Evolutionary conservation across 108 stramenopile species (phyloP).

Genomic region (Fistulifera pelliculosa): DNA sequence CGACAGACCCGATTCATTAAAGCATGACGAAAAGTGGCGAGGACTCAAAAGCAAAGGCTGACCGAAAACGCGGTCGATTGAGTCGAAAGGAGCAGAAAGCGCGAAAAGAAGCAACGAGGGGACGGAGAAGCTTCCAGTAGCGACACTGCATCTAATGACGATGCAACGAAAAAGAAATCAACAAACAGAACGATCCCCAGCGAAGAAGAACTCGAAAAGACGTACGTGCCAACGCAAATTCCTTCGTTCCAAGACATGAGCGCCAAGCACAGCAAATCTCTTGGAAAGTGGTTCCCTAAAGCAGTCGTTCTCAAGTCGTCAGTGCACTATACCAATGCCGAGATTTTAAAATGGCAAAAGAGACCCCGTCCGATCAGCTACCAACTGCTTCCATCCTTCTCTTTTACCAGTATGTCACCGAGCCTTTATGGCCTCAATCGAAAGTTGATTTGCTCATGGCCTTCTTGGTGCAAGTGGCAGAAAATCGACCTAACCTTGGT

Average conservation of each 20-base stretch:
- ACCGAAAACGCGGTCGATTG: slow-evolving; percentile 6
- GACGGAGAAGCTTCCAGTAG: neutral
- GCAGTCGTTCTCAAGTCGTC: slow-evolving; percentile 58
- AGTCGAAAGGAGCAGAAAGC: slow-evolving; percentile 26
- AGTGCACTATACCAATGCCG: slow-evolving; percentile 48
- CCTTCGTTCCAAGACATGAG: slow-evolving; percentile 4
- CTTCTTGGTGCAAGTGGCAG: slow-evolving; percentile 42
- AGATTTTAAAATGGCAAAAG: slow-evolving; percentile 1
- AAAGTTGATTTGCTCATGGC: slow-evolving; percentile 41
- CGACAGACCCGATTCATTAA: no score
- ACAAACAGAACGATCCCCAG: neutral
- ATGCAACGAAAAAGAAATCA: neutral
- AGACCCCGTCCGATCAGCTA: slow-evolving; percentile 3
- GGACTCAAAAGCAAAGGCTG: neutral
- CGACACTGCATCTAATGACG: neutral
- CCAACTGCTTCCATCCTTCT: slow-evolving; percentile 49
- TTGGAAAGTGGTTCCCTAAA: slow-evolving; percentile 84
- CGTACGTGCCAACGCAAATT: slow-evolving; percentile 11
- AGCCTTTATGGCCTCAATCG: slow-evolving; percentile 36
- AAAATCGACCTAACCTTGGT: slow-evolving; percentile 44
- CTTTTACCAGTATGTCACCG: slow-evolving; percentile 71
- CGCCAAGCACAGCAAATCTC: slow-evolving; percentile 8
- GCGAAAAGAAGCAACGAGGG: slow-evolving; percentile 12
- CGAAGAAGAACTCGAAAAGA: slow-evolving; percentile 2
- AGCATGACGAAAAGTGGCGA: neutral